Percentiles rank a stretch among this genome's conserved stretches.
phyloP scores from a whole-genome alignment of 2,329 filamentous ascomycete genomes.

The Ophiostoma pallidulum region DNA sequence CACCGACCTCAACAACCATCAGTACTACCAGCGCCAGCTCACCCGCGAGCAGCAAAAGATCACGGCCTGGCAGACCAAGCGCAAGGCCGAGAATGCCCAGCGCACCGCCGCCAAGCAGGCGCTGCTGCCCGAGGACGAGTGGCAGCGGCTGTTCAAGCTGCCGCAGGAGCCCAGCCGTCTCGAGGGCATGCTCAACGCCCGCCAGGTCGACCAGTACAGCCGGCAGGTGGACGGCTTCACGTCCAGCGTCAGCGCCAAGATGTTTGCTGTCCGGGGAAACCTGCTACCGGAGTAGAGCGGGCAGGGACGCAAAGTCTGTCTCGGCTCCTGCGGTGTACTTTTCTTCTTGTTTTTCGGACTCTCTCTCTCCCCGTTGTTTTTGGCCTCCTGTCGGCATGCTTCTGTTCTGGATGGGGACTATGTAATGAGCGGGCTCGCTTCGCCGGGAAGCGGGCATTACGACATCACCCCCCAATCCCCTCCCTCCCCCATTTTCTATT shows the following conservation, averaged over 20 bases:
- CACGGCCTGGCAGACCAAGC: constrained; percentile 90
- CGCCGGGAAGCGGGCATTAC: too few relatives aligned
- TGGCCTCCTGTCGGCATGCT: too few relatives aligned
- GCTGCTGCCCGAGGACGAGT: constrained; percentile 89
- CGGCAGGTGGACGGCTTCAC: constrained; percentile 96
- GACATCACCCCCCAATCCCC: too few relatives aligned
- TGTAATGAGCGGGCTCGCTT: too few relatives aligned
- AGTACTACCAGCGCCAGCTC: constrained; percentile 88
- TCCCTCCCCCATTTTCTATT: too few relatives aligned
- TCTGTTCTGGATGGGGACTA: too few relatives aligned
- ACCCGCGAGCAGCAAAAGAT: constrained; percentile 95
- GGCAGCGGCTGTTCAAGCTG: constrained; percentile 96
- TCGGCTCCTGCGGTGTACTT: not conserved
- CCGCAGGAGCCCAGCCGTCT: constrained; percentile 87
- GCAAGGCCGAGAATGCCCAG: constrained; percentile 88
- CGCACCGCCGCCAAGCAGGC: constrained; percentile 79
- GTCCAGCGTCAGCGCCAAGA: constrained; percentile 84
- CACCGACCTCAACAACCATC: constrained; percentile 98
- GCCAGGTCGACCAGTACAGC: constrained; percentile 96
- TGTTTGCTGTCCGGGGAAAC: constrained; percentile 86
- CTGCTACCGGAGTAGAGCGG: constrained; percentile 50
- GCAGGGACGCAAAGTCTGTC: too few relatives aligned
- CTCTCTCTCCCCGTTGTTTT: too few relatives aligned
- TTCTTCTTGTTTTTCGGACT: not conserved
- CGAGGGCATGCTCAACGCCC: constrained; percentile 87